Evolutionary conservation across 495 filamentous ascomycete genomes (phyloP).

Genomic region (Tuber aestivum): DNA sequence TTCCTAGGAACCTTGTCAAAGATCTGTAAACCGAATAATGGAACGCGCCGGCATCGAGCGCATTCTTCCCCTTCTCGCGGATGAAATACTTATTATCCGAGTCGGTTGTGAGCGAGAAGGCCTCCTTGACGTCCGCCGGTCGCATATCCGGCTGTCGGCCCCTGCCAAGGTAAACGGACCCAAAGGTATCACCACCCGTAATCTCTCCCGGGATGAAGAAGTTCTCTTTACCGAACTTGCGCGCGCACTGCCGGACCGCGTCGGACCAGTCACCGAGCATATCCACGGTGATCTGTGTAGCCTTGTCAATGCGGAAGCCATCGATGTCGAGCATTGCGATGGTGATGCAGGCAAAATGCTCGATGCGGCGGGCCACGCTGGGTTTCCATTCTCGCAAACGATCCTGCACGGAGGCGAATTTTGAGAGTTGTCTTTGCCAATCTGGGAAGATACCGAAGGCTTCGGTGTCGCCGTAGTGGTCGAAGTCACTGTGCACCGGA

Average conservation of each 20-base stretch:
- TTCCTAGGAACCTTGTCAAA: conserved; percentile 52
- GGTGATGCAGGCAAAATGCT: conserved; percentile 61
- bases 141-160: conserved; percentile 55
- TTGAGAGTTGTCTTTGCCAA: conserved; percentile 58
- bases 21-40: conserved; percentile 67
- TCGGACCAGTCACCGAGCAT: conserved; percentile 55
- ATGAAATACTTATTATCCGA: conserved; percentile 52
- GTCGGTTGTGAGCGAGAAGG: conserved; percentile 48
- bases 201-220: conserved; percentile 64
- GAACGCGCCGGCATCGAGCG: conserved; percentile 62
- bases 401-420: conserved; percentile 70
- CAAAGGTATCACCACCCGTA: conserved; percentile 58
- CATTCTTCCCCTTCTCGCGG: conserved; percentile 45
- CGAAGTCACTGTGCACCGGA: background rate
- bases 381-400: conserved; percentile 66
- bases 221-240: conserved; percentile 54
- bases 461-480: conserved; percentile 61
- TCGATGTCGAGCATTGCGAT: conserved; percentile 63
- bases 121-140: conserved; percentile 48
- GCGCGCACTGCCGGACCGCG: conserved; percentile 55
- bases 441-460: conserved; percentile 64
- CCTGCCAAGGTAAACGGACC: conserved; percentile 62
- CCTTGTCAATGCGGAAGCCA: conserved; percentile 66
- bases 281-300: conserved; percentile 60
- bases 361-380: conserved; percentile 54